Conservation (phyloP, 805 yeast species). For the Barnettozyma salicaria region DNA sequence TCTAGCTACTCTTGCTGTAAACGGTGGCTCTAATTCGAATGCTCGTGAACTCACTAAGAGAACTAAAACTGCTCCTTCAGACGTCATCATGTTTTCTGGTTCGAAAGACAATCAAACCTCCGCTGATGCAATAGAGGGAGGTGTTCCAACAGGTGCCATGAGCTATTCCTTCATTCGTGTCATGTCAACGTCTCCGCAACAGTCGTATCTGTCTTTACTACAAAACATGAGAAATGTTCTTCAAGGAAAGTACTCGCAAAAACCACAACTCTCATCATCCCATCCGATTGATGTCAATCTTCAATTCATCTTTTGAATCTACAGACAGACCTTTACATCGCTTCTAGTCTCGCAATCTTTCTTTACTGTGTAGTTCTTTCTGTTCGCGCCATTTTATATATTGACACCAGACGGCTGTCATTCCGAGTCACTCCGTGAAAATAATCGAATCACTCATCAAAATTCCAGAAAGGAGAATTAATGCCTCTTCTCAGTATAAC, state of each 20-base stretch:
- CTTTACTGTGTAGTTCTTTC: no score
- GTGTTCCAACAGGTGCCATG: conserved; percentile 78
- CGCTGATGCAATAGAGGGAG: conserved; percentile 74
- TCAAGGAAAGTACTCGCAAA: conserved; percentile 63
- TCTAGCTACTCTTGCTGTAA: conserved; percentile 35
- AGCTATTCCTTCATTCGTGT: conserved; percentile 71
- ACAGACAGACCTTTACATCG: no score
- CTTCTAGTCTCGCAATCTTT: no score
- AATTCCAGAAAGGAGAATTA: no score
- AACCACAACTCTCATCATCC: conserved; percentile 74
- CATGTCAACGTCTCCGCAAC: conserved; percentile 52
- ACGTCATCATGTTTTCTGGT: conserved; percentile 70
- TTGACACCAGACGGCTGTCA: no score
- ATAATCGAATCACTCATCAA: no score
- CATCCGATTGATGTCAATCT: conserved; percentile 71
- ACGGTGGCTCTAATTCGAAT: conserved; percentile 33
- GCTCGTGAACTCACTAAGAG: conserved; percentile 39
- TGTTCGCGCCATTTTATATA: no score
- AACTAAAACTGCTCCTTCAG: conserved; percentile 67
- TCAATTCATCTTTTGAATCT: conserved; percentile 38
- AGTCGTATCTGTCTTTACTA: conserved; percentile 61
- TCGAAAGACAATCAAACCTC: conserved; percentile 81
- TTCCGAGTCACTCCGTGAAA: no score
- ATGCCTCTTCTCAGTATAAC: no score
- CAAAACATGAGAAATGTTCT: conserved; percentile 65